Evolutionary conservation across 2,329 filamentous ascomycete genomes (phyloP).

Genomic region (Paraconiothyrium sp.): DNA sequence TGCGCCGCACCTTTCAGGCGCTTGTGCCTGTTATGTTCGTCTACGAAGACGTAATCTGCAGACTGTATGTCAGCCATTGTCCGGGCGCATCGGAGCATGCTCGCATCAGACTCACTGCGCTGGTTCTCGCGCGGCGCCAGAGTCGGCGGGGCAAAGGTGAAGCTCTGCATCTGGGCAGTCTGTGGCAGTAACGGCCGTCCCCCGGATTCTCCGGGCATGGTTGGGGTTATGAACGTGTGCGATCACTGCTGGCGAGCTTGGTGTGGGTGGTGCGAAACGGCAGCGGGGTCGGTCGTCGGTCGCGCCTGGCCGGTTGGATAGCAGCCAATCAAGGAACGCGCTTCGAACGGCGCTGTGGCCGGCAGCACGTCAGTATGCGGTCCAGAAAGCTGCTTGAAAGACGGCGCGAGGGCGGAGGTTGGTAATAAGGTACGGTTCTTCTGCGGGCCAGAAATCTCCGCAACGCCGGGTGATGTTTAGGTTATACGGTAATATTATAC

Average conservation of each 20-base stretch:
- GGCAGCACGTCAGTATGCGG: conserved; percentile 22
- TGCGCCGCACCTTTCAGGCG: conserved; percentile 80
- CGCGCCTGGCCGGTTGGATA: conserved; percentile 37
- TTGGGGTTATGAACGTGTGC: conserved; percentile 10
- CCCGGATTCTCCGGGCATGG: conserved; percentile 71
- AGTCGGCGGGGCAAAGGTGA: conserved; percentile 75
- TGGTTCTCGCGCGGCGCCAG: conserved; percentile 77
- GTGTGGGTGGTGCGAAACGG: conserved; percentile 20
- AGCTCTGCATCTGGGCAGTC: conserved; percentile 75
- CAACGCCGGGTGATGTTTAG: conserved; percentile 44
- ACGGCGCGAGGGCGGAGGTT: conserved; percentile 29
- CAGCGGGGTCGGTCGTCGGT: conserved; percentile 49
- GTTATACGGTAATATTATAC: conserved; percentile 43
- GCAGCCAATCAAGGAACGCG: conserved; percentile 37
- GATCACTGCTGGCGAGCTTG: conserved; percentile 5
- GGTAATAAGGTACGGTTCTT: conserved; percentile 35
- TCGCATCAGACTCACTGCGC: conserved; percentile 71
- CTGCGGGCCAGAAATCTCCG: conserved; percentile 47
- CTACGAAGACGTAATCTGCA: conserved; percentile 96
- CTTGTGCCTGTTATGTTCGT: conserved; percentile 98
- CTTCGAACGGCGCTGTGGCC: conserved; percentile 31
- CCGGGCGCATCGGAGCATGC: conserved; percentile 2
- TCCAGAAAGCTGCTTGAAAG: conserved; percentile 25
- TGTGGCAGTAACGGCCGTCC: conserved; percentile 72
- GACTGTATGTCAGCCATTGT: conserved; percentile 30